Base-by-base conservation (phyloP, 108 stramenopile genomes). In the Nitzschia sp. region DNA sequence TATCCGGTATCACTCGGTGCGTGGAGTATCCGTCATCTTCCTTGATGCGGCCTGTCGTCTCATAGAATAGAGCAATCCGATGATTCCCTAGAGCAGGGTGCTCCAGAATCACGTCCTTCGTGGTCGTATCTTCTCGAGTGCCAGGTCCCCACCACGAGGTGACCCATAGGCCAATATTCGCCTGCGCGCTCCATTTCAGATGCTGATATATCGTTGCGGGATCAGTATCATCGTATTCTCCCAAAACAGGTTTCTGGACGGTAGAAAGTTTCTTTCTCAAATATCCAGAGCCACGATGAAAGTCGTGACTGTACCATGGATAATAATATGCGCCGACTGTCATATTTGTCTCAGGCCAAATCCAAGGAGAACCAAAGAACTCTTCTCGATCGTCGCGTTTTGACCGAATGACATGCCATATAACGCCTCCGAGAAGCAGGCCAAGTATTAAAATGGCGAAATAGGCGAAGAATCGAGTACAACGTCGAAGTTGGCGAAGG, bases 301-400 rank as follows among this genome's bases (percentile, higher is more conserved):
- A 83, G 36, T 83, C 59, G 5, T 47, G 25, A 1, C 54, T 55
- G 59, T 76, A 59, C 82, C 82, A 83, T 11, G 82, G 82, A 71
- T 83, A 83, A 53, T 83, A 83, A 27, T 79, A 83, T 1, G 54
- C 71, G 11, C 78, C 82, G 1, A 83, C 68, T 13, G 51, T 68
- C 24, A 71, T 4, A 51, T 51, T 51, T 51, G 18, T 19, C n/a
- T 17, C 19, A 4, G 49, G 49, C n/a, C 13, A n/a, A 8, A 23
- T 19, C 49, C 49, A 51, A 17, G 49, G 49, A 21, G 49, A n/a
- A 5, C 4, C 8, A 23, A 21, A 51, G n/a, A 21, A 23, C 18
- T 19, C 19, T 19, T 19, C 49, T n/a, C 18, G n/a, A 23, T 51
- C 49, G n/a, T 51, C 19, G 5, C 49, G 13, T 4, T 51, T 23